phyloP scores from a whole-genome alignment of 768 basidiomycete species.

The Amanita inopinata region DNA sequence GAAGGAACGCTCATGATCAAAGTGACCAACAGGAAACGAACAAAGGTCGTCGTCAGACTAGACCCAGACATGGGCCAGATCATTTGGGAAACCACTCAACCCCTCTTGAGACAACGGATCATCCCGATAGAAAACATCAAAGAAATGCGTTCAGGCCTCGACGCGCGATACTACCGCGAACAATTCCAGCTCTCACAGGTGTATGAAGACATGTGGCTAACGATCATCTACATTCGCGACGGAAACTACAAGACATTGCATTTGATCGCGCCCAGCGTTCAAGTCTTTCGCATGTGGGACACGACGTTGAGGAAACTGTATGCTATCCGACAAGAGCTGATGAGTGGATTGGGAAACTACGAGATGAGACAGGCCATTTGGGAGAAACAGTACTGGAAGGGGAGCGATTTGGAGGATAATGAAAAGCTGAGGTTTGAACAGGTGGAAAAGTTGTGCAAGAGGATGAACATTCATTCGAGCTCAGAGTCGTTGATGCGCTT shows the following conservation, averaged over 20 bases:
- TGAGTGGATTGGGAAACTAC: conserved; percentile 54
- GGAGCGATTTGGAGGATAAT: conserved; percentile 52
- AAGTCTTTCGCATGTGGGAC: conserved; percentile 41
- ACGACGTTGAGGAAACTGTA: conserved; percentile 54
- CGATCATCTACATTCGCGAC: conserved; percentile 73
- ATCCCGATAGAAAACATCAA: conserved; percentile 79
- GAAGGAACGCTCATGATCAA: conserved; percentile 69
- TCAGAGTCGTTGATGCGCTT: conserved; percentile 41
- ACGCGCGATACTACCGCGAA: conserved; percentile 62
- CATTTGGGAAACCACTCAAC: conserved; percentile 56
- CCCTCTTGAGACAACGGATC: conserved; percentile 8
- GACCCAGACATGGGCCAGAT: conserved; percentile 73
- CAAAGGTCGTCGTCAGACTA: conserved; percentile 55
- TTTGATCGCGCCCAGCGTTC: conserved; percentile 57
- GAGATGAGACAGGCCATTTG: conserved; percentile 61
- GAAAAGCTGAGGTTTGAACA: conserved; percentile 61
- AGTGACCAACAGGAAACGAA: conserved; percentile 65
- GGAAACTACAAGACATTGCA: conserved; percentile 82
- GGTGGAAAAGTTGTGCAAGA: conserved; percentile 58
- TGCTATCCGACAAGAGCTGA: conserved; percentile 57
- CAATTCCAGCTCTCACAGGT: conserved; percentile 57
- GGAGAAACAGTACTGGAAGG: conserved; percentile 80
- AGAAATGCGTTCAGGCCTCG: conserved; percentile 68
- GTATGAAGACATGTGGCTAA: conserved; percentile 70
- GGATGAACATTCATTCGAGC: conserved; percentile 56